These are phyloP conservation scores for Coniochaeta ligniaria DNA, from an alignment of 2,329 filamentous ascomycete genomes.

Conservation along the genomic window DNA sequence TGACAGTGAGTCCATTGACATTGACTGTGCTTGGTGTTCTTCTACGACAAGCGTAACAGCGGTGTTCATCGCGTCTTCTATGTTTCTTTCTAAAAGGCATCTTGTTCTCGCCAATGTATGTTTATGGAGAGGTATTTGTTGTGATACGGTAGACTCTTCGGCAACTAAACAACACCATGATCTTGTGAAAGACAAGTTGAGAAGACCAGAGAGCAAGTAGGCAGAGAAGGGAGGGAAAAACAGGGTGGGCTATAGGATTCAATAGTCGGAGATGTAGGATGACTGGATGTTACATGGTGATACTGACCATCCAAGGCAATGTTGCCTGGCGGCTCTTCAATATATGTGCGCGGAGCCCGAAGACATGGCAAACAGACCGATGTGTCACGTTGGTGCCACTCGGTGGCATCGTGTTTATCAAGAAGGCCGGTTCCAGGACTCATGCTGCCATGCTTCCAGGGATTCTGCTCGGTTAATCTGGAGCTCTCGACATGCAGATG, in stretches of 20 bases:
- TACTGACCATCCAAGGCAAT: background rate
- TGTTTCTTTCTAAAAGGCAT: background rate
- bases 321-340: background rate
- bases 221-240: background rate
- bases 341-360: background rate
- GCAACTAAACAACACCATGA: background rate
- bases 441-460: background rate
- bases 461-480: too few species aligned
- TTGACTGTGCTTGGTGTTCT: background rate
- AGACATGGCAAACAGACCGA: background rate
- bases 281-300: background rate
- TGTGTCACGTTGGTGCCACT: background rate
- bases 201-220: background rate
- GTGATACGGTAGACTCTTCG: background rate
- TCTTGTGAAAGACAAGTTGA: background rate
- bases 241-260: background rate
- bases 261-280: background rate
- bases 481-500: too few species aligned
- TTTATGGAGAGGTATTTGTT: background rate
- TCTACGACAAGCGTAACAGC: background rate
- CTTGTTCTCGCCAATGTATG: background rate
- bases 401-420: background rate
- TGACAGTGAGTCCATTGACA: background rate
- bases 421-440: background rate
- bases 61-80: background rate